A percentile compares a stretch with the other conserved stretches of the same genome.
Conservation (phyloP, 164 flowering plant species). For the Tetrastigma voinierianum region DNA sequence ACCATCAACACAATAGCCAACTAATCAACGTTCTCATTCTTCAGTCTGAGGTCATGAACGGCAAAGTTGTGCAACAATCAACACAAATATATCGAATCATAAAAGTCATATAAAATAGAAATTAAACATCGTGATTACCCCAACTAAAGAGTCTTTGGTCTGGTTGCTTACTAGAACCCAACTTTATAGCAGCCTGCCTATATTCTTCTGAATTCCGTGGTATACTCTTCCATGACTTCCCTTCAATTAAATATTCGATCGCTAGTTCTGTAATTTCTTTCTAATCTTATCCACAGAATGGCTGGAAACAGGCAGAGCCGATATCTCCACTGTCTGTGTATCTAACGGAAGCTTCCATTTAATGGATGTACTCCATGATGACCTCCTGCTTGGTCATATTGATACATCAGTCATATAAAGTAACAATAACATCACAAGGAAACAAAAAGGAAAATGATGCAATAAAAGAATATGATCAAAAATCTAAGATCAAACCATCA, state of each 20-base stretch:
- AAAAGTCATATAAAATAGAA: not conserved
- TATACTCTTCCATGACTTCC: constrained; percentile 62
- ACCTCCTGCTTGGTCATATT: constrained; percentile 14
- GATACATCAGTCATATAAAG: not conserved
- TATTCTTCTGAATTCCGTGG: constrained; percentile 38
- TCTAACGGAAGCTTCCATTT: constrained; percentile 26
- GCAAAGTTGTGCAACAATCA: constrained; percentile 7
- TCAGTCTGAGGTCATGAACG: constrained; percentile 75
- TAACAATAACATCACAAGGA: not conserved
- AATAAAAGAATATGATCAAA: too few relatives aligned
- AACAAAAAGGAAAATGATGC: not conserved
- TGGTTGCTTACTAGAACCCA: constrained; percentile 53
- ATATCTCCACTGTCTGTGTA: constrained; percentile 20
- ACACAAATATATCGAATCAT: not conserved
- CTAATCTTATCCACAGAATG: constrained; percentile 51
- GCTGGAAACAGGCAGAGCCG: constrained; percentile 51
- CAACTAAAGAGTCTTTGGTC: constrained; percentile 54
- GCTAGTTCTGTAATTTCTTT: constrained; percentile 53
- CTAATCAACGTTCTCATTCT: constrained; percentile 57
- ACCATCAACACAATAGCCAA: constrained; percentile 71
- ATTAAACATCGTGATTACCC: not conserved
- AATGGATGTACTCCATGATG: constrained; percentile 25
- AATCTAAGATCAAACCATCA: too few relatives aligned
- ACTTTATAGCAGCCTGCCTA: constrained; percentile 45
- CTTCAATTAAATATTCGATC: constrained; percentile 47